Conservation (phyloP, 2,329 filamentous ascomycete genomes). For the Pyricularia sp. region DNA sequence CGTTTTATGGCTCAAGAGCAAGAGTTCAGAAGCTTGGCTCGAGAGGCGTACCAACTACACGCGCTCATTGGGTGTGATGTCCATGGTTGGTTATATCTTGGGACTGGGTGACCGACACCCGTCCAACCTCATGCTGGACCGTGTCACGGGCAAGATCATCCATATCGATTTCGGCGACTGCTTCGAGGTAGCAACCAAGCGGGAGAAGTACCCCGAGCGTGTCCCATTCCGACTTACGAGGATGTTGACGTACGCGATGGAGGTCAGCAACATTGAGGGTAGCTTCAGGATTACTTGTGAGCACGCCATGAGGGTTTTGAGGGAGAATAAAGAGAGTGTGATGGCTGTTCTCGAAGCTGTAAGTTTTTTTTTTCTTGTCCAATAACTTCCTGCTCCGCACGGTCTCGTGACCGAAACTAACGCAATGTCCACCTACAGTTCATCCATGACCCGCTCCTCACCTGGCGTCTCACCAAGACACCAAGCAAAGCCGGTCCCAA, state of each 20-base stretch:
- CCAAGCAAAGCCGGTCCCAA: conserved; percentile 52
- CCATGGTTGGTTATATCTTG: conserved; percentile 99
- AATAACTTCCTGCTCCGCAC: no score
- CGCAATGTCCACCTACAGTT: conserved; percentile 43
- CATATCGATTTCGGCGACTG: conserved; percentile 99
- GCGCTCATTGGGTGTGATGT: conserved; percentile 94
- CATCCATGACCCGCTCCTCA: conserved; percentile 97
- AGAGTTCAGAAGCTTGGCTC: conserved; percentile 95
- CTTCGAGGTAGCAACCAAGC: conserved; percentile 98
- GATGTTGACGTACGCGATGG: conserved; percentile 99
- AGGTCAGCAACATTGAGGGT: conserved; percentile 98
- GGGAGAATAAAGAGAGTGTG: conserved; percentile 94
- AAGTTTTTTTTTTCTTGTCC: conserved; percentile 29
- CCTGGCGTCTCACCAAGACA: conserved; percentile 71
- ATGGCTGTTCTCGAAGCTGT: conserved; percentile 97
- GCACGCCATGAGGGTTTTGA: conserved; percentile 91
- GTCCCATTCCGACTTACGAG: conserved; percentile 95
- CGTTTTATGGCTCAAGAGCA: conserved; percentile 96
- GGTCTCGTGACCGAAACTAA: not conserved
- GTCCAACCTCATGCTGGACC: conserved; percentile 94
- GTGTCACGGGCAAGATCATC: conserved; percentile 89
- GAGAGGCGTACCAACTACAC: conserved; percentile 98
- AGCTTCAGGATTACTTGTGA: conserved; percentile 97
- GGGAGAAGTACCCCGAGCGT: conserved; percentile 95
- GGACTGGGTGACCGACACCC: conserved; percentile 94